Evolutionary conservation across 352 stramenopile species (phyloP), one percentile per base, ranked within the genome.

Genomic region (Pythium myriotylum): DNA sequence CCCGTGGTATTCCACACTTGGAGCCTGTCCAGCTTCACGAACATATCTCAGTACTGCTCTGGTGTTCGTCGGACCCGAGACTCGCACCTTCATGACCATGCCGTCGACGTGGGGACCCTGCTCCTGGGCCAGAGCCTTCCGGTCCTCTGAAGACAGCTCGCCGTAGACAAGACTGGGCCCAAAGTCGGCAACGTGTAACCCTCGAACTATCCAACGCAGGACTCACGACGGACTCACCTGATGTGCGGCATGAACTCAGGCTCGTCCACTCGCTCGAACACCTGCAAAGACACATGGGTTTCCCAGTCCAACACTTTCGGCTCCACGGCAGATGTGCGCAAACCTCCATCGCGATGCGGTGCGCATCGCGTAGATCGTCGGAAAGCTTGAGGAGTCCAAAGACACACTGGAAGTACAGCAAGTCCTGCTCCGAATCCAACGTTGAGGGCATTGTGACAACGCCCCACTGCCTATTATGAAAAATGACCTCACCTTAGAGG

Each of bases 361-460:
- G 54, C 12, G 75, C 77, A 10, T 68, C 39, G 0, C n/a, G 41
- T 13, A 91, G 66, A 35, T 78, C 67, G 20, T 62, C 60, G 26
- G 68, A 76, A 40, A 84, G 59, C 45, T 61, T 59, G 33, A 91
- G 47, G 20, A 86, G 52, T 26, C 70, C 75, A 51, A 88, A 88
- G 20, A 91, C 81, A 45, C 81, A 91, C 64, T 88, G 79, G 52
- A 86, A 90, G 62, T 82, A 90, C 19, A 88, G 62, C 24, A 72
- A 55, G 3, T 81, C 66, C 77, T 84, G 57, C 32, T 35, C 29
- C 29, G 5, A 5, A 35, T 35, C 5, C 10, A 35, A 35, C 5
- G 29, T 35, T 35, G 29, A 5, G 10, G 29, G n/a, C n/a, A n/a
- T n/a, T n/a, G n/a, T n/a, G n/a, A n/a, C n/a, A n/a, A n/a, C n/a